A percentile compares a stretch with the other conserved stretches of the same genome.
These are phyloP conservation scores for Rhododendron molle DNA, from an alignment of 148 eudicot genomes.

Conservation along the genomic window DNA sequence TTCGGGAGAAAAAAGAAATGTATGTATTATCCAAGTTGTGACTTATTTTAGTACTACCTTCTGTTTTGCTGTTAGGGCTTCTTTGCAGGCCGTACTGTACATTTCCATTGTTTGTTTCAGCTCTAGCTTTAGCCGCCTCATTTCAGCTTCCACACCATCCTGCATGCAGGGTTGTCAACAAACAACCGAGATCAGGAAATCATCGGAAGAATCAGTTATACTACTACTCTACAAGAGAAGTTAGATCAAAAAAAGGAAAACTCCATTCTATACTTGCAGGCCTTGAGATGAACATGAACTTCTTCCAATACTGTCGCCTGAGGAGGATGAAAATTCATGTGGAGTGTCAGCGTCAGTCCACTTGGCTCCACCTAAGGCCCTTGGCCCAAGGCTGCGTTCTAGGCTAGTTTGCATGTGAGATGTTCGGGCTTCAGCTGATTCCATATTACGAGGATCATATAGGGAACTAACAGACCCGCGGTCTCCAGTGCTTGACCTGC, in stretches of 20 bases:
- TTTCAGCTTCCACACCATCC: conserved; percentile 79
- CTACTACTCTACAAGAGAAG: background rate
- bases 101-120: conserved; percentile 81
- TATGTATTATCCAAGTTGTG: background rate
- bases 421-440: conserved; percentile 27
- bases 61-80: conserved; percentile 75
- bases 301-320: conserved; percentile 46
- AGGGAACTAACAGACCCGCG: conserved; percentile 36
- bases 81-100: conserved; percentile 89
- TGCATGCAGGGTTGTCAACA: conserved; percentile 11
- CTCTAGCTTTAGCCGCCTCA: conserved; percentile 81
- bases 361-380: conserved; percentile 37
- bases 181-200: background rate
- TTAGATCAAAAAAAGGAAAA: background rate
- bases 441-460: conserved; percentile 33
- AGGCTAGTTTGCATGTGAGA: conserved; percentile 55
- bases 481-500: conserved; percentile 56
- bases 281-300: conserved; percentile 43
- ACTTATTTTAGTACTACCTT: conserved; percentile 43
- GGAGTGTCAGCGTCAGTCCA: conserved; percentile 26
- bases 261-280: background rate
- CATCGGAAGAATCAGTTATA: background rate
- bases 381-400: conserved; percentile 54
- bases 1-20: background rate
- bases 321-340: conserved; percentile 46